Evolutionary conservation across 768 basidiomycete species (phyloP).

Genomic region (Asterophora parasitica): DNA sequence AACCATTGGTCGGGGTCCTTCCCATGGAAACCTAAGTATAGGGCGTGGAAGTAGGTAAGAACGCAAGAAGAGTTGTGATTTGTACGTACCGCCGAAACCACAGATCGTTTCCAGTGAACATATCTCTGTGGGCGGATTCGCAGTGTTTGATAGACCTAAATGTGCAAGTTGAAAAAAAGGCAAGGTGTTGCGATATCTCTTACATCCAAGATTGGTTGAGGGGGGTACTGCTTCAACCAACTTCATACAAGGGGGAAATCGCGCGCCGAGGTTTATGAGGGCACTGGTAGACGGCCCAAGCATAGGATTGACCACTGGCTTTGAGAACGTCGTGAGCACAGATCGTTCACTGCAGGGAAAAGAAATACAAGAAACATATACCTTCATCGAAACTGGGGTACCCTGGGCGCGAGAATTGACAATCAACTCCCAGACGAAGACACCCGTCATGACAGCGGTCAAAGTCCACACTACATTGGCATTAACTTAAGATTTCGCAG

Average conservation of each 20-base stretch:
- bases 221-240: slow-evolving; percentile 49
- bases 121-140: slow-evolving; percentile 62
- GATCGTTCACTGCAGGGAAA: background rate
- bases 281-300: slow-evolving; percentile 84
- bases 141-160: slow-evolving; percentile 77
- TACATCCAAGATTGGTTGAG: slow-evolving; percentile 56
- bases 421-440: slow-evolving; percentile 85
- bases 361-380: slow-evolving; percentile 20
- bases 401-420: slow-evolving; percentile 74
- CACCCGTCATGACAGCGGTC: slow-evolving; percentile 60
- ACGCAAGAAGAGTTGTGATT: slow-evolving; percentile 23
- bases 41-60: background rate
- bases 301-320: slow-evolving; percentile 87
- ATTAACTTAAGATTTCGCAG: slow-evolving; percentile 10
- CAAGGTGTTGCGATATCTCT: slow-evolving; percentile 16
- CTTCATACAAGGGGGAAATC: slow-evolving; percentile 94
- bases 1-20: slow-evolving; percentile 46
- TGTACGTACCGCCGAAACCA: slow-evolving; percentile 69
- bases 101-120: slow-evolving; percentile 84
- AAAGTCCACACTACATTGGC: slow-evolving; percentile 51
- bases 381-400: slow-evolving; percentile 81
- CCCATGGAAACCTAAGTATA: slow-evolving; percentile 34
- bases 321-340: background rate
- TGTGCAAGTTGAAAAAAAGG: slow-evolving; percentile 2
- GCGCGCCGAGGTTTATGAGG: slow-evolving; percentile 83